Conservation (phyloP, 2,329 filamentous ascomycete species). For the Hypoxylon sp. region DNA sequence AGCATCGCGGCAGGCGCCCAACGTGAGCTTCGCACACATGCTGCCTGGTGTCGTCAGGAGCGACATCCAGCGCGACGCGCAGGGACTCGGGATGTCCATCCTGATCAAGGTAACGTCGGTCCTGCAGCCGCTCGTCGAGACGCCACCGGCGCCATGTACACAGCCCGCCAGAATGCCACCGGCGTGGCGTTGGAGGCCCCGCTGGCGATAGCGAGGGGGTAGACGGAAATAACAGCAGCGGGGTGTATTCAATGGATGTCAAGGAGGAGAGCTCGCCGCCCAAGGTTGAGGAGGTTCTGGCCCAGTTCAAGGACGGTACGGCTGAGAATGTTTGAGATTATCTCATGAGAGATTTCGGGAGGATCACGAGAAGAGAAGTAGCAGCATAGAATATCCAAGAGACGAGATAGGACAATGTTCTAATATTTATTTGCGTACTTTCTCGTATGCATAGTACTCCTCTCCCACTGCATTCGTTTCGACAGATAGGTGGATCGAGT, state of each 20-base stretch:
- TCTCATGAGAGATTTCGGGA: neutral
- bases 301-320: conserved; percentile 48
- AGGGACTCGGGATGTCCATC: neutral
- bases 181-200: neutral
- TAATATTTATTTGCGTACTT: neutral
- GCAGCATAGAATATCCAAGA: neutral
- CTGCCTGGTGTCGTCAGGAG: conserved; percentile 39
- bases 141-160: conserved; percentile 51
- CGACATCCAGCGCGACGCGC: conserved; percentile 29
- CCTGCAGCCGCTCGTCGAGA: conserved; percentile 19
- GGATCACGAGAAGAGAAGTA: neutral
- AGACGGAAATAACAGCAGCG: neutral
- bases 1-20: conserved; percentile 30
- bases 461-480: neutral
- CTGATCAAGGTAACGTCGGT: neutral
- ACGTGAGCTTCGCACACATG: conserved; percentile 38
- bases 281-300: conserved; percentile 47
- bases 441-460: neutral
- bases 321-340: conserved; percentile 49
- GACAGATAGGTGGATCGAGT: neutral
- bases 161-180: conserved; percentile 34
- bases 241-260: neutral
- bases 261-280: neutral
- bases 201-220: neutral
- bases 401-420: neutral